Base-by-base conservation (phyloP, 2,329 filamentous ascomycete species). In the Xylariaceae sp. region DNA sequence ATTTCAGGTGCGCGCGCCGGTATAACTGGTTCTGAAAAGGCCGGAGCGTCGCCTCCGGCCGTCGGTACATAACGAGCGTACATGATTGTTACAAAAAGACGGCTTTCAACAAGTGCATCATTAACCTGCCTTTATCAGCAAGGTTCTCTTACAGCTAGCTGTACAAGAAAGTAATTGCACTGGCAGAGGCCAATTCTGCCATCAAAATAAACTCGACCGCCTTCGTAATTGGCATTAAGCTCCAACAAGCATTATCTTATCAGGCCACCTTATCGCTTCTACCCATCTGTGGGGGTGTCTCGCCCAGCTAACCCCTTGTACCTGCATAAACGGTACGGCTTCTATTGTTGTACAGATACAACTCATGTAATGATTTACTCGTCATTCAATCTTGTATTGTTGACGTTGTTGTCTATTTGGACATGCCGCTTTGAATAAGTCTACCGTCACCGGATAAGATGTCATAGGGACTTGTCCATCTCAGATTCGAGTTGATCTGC, bases 1-100 rank as follows among this genome's bases (percentile, higher is more conserved):
- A 31, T 29, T 12, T 40, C 36, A 5, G 46, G 30, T 4, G 45
- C n/a, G n/a, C n/a, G n/a, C n/a, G n/a, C n/a, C n/a, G n/a, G n/a
- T n/a, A n/a, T n/a, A n/a, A n/a, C 29, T 28, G 35, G n/a, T 18
- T 51, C 43, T 17, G 33, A 26, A 12, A 15, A 29, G 28, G 28
- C 5, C 13, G 36, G 46, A 15, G 38, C 21, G 29, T 32, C 28
- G 3, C 39, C 46, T 35, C 46, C 52, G 11, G 47, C 35, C 4
- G 53, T 50, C 13, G 55, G 67, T 12, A 70, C 53, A 41, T 71
- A 70, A 47, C 68, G 59, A 32, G 67, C 59, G 50, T 70, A 69
- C 57, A 59, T 60, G 28, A 13, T 38, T 21, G 21, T 7, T 24
- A 6, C 21, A 24, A 24, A 24, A 24, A 24, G 21, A 24, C 21